phyloP scores from a whole-genome alignment of 495 filamentous ascomycete species.

The Trichoderma virens region DNA sequence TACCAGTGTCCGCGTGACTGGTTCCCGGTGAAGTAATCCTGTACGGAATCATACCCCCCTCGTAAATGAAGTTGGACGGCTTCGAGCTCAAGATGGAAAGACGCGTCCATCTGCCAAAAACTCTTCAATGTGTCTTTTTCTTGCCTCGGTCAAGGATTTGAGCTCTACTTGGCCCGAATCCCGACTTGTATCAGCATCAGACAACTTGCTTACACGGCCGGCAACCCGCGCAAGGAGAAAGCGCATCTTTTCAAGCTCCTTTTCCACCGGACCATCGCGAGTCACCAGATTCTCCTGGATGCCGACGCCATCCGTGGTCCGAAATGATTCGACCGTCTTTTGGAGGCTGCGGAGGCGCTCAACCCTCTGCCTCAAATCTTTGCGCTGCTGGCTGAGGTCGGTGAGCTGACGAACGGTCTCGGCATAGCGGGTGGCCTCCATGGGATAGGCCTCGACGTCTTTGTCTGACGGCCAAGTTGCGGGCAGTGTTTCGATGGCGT shows the following conservation, averaged over 20 bases:
- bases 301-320: slow-evolving; percentile 24
- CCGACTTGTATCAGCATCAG: slow-evolving; percentile 11
- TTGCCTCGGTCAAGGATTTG: background rate
- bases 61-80: background rate
- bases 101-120: background rate
- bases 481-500: slow-evolving; percentile 37
- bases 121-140: slow-evolving; percentile 4
- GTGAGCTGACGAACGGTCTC: slow-evolving; percentile 44
- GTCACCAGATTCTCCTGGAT: slow-evolving; percentile 75
- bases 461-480: slow-evolving; percentile 30
- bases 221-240: slow-evolving; percentile 66
- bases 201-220: slow-evolving; percentile 44
- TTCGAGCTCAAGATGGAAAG: background rate
- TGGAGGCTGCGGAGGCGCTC: slow-evolving; percentile 49
- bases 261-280: slow-evolving; percentile 61
- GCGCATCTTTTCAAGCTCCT: slow-evolving; percentile 69
- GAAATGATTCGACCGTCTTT: slow-evolving; percentile 51
- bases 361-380: slow-evolving; percentile 46
- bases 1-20: no score
- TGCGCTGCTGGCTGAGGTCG: slow-evolving; percentile 44
- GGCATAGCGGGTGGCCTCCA: slow-evolving; percentile 42
- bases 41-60: no score
- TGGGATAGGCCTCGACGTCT: slow-evolving; percentile 22
- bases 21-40: no score
- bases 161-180: slow-evolving; percentile 17